Conservation (phyloP, 345 rosid genomes). For the Punica granatum region DNA sequence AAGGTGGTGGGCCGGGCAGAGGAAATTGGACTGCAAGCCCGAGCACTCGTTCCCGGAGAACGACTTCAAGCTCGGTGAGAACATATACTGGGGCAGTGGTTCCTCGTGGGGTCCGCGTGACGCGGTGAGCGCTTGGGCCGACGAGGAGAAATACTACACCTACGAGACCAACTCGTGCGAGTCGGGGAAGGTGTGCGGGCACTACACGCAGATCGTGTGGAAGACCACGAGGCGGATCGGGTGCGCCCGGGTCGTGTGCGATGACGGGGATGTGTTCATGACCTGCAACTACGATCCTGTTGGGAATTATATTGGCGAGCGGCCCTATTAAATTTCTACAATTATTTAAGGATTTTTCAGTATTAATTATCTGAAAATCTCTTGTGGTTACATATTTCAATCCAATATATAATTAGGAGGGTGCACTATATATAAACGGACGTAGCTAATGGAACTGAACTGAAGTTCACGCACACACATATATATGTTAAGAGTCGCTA, state of each 20-base stretch:
- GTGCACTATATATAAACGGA: no score
- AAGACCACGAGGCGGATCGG: constrained; percentile 54
- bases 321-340: constrained; percentile 37
- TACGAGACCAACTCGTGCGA: constrained; percentile 51
- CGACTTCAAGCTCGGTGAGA: constrained; percentile 66
- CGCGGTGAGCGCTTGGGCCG: constrained; percentile 70
- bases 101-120: constrained; percentile 49
- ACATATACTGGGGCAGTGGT: constrained; percentile 73
- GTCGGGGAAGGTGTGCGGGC: constrained; percentile 68
- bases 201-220: constrained; percentile 91
- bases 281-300: constrained; percentile 89
- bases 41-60: constrained; percentile 60
- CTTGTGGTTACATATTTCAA: no score
- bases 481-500: no score
- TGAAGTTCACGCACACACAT: no score
- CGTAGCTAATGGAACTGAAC: no score
- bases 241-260: constrained; percentile 74
- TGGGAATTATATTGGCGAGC: constrained; percentile 73
- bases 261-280: constrained; percentile 76
- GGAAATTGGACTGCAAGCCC: constrained; percentile 52
- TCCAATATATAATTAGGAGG: no score
- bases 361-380: no score
- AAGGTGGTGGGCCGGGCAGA: constrained; percentile 50
- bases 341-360: no score
- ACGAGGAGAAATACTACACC: constrained; percentile 59